Evolutionary conservation across 1,284 basidiomycete genomes (phyloP).

Genomic region (Ustilago crameri): DNA sequence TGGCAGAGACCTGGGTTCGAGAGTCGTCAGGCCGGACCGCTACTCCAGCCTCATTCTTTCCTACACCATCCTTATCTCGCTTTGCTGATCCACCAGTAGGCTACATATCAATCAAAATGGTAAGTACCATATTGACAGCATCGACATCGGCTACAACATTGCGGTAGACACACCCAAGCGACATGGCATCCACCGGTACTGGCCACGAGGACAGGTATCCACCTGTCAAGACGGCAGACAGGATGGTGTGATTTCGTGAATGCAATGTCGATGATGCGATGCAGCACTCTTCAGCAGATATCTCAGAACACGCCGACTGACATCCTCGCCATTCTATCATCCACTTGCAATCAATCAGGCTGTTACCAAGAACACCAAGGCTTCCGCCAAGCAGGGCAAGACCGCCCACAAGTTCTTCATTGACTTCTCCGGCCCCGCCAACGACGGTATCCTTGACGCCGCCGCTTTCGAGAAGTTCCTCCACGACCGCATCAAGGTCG

Average conservation of each 20-base stretch:
- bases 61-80: constrained; percentile 44
- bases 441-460: constrained; percentile 89
- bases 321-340: not conserved
- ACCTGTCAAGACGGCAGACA: too few species aligned
- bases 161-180: too few species aligned
- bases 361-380: constrained; percentile 63
- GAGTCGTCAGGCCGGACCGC: too few species aligned
- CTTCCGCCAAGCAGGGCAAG: constrained; percentile 70
- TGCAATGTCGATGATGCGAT: not conserved
- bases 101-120: constrained; percentile 47
- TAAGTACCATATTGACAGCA: constrained; percentile 4
- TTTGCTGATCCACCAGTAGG: constrained; percentile 59
- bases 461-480: constrained; percentile 92
- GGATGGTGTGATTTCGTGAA: too few species aligned
- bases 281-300: not conserved
- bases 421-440: constrained; percentile 92
- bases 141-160: not conserved
- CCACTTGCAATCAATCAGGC: constrained; percentile 11
- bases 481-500: constrained; percentile 91
- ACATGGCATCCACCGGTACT: too few species aligned
- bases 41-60: not conserved
- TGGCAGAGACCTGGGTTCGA: too few species aligned
- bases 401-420: constrained; percentile 91
- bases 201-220: too few species aligned
- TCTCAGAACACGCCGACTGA: not conserved